Percentiles rank a stretch among this genome's conserved stretches.
phyloP scores from a whole-genome alignment of 352 stramenopile genomes.

The Phytophthora pinifolia region DNA sequence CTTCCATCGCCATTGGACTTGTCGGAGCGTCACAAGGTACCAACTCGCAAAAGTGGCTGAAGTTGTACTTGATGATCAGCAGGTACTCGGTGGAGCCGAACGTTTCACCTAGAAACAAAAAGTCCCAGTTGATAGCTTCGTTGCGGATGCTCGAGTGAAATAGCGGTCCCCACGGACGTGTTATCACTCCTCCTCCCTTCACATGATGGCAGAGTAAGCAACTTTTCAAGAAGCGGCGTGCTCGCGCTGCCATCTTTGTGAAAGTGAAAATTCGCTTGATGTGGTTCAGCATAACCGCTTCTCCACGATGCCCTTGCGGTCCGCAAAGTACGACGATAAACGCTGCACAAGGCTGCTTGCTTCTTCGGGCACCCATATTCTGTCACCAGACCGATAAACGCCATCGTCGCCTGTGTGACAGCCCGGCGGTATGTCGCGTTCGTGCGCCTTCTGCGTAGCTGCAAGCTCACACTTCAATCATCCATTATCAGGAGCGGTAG shows the following conservation, averaged over 20 bases:
- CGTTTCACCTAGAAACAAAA: conserved; percentile 2
- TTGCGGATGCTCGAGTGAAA: background rate
- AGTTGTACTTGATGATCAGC: conserved; percentile 13
- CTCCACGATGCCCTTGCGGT: background rate
- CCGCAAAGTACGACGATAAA: conserved; percentile 3
- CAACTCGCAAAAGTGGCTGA: conserved; percentile 14
- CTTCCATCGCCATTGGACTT: background rate
- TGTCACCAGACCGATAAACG: background rate
- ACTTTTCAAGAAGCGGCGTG: background rate
- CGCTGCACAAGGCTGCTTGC: conserved; percentile 1
- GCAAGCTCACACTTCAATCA: too few relatives aligned
- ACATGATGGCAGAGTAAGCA: conserved; percentile 9
- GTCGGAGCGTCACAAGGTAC: conserved; percentile 7
- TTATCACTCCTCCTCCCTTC: background rate
- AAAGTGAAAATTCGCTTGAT: conserved; percentile 1
- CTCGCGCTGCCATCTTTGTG: background rate
- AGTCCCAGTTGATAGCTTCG: conserved; percentile 6
- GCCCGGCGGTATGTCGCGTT: background rate
- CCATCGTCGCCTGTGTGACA: background rate
- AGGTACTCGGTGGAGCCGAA: conserved; percentile 10
- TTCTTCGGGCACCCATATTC: conserved; percentile 4
- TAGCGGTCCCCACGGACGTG: conserved; percentile 3
- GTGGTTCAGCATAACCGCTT: background rate
- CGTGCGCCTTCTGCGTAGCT: background rate
- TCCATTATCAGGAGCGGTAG: too few relatives aligned